These are phyloP conservation scores for Cordyceps farinosa DNA, from an alignment of 2,329 filamentous ascomycete species.

Conservation along the genomic window DNA sequence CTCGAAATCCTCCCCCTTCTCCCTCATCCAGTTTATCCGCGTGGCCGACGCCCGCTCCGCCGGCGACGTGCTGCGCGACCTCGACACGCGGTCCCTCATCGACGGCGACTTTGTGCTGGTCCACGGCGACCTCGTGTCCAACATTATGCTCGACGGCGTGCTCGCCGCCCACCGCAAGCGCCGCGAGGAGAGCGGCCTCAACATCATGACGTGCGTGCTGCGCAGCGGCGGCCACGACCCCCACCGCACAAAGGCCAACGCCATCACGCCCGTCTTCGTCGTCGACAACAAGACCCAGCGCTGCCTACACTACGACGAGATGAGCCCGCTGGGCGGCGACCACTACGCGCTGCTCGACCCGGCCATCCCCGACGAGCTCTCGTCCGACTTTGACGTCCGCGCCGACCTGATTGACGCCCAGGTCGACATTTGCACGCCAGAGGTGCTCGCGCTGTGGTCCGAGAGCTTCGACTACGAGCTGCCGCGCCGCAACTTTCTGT, in stretches of 20 bases:
- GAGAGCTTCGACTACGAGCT: conserved; percentile 97
- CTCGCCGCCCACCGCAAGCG: conserved; percentile 77
- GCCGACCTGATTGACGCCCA: conserved; percentile 89
- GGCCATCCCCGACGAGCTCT: conserved; percentile 67
- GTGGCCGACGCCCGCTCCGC: conserved; percentile 79
- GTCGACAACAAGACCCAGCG: conserved; percentile 75
- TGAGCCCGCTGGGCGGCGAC: conserved; percentile 64
- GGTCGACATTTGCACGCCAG: conserved; percentile 96
- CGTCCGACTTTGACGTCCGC: conserved; percentile 73
- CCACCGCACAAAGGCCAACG: conserved; percentile 74
- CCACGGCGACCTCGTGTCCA: conserved; percentile 88
- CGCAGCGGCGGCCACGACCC: conserved; percentile 66
- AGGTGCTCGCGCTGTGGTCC: conserved; percentile 91
- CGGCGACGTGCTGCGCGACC: conserved; percentile 90
- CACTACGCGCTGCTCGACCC: conserved; percentile 71
- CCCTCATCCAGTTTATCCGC: conserved; percentile 76
- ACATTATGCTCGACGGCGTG: conserved; percentile 76
- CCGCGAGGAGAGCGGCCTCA: conserved; percentile 80
- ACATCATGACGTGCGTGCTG: conserved; percentile 95
- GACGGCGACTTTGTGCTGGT: conserved; percentile 89
- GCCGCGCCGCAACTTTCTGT: conserved; percentile 81
- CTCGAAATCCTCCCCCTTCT: conserved; percentile 62
- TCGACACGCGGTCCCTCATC: conserved; percentile 82
- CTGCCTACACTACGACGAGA: conserved; percentile 93
- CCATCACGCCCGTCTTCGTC: conserved; percentile 77